Evolutionary conservation across 2,329 filamentous ascomycete species (phyloP).

Genomic region (Colletotrichum chlorophyti): DNA sequence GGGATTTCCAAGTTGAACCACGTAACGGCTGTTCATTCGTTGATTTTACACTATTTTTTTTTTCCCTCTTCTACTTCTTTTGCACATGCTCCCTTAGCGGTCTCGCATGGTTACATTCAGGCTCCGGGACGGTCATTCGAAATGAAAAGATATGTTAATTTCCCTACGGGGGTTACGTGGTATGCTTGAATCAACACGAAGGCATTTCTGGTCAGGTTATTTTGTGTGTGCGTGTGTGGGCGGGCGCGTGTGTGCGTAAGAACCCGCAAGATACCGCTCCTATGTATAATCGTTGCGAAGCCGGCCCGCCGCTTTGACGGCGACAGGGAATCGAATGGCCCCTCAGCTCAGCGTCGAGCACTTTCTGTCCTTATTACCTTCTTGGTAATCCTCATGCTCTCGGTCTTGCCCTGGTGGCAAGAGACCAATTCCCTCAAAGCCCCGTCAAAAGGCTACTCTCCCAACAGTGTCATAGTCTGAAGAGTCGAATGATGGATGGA

Average conservation of each 20-base stretch:
- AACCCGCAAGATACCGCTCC: conserved; percentile 3
- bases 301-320: conserved; percentile 15
- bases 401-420: neutral
- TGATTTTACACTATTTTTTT: conserved; percentile 8
- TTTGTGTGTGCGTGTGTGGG: conserved; percentile 12
- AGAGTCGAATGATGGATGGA: neutral
- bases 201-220: conserved; percentile 13
- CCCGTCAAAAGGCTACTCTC: neutral
- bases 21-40: conserved; percentile 28
- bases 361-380: neutral
- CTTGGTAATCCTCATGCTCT: neutral
- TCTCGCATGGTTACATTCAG: conserved; percentile 1
- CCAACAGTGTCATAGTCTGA: neutral
- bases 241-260: neutral
- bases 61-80: neutral
- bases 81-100: neutral
- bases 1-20: conserved; percentile 24
- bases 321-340: conserved; percentile 19
- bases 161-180: too few species aligned
- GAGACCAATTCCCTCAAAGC: neutral
- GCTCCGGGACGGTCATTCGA: conserved; percentile 5
- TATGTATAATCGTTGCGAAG: neutral
- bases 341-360: neutral
- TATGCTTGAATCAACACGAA: conserved; percentile 10
- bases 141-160: too few species aligned